Evolutionary conservation across 2,329 filamentous ascomycete species (phyloP), one percentile per base, ranked within the genome.

Genomic region (Clonostachys rhizophaga): DNA sequence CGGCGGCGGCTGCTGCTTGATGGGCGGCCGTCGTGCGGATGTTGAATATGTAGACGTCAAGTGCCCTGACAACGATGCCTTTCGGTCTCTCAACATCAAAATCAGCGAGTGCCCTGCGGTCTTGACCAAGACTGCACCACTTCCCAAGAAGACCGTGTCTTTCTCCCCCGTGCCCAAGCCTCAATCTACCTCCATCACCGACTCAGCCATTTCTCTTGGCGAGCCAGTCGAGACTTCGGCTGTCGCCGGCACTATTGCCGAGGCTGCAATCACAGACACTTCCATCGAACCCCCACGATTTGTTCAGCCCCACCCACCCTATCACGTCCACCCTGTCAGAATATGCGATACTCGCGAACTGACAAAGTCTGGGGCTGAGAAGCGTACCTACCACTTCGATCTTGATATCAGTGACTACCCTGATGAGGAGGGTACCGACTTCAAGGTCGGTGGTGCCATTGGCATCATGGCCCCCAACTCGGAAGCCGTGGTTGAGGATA

Each of bases 351-450:
- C 90, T 3, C 86, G 94, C 47, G 91, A 96, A 67, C 72, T 99
- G 62, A 99, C 94, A 12, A 87, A 83, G 62, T 75, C 81, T 20
- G 92, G 92, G 18, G 94, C 94, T 6, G 90, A 96, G 74, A 99
- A 99, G 80, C 81, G 92, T 50, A 99, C 94, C 0, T 96, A 92
- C 65, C 94, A 99, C 68, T 97, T 97, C 59, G 94, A 97, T 59
- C 82, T 99, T 41, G 94, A 99, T 59, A 87, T 99, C 44, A 96
- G 92, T 43, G 87, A 96, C 63, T 99, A 99, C 58, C 91, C 94
- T 0, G 79, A 83, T 17, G 90, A 95, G 69, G 87, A 88, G 46
- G 77, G 80, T 44, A 83, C 91, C 6, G 94, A 97, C 62, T 99
- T 97, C 76, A 91, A 92, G 62, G 94, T 99, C 16, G 94, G 94